Evolutionary conservation across 768 basidiomycete species (phyloP), one percentile per base, ranked within the genome.

Genomic region (Lactarius evosmus): DNA sequence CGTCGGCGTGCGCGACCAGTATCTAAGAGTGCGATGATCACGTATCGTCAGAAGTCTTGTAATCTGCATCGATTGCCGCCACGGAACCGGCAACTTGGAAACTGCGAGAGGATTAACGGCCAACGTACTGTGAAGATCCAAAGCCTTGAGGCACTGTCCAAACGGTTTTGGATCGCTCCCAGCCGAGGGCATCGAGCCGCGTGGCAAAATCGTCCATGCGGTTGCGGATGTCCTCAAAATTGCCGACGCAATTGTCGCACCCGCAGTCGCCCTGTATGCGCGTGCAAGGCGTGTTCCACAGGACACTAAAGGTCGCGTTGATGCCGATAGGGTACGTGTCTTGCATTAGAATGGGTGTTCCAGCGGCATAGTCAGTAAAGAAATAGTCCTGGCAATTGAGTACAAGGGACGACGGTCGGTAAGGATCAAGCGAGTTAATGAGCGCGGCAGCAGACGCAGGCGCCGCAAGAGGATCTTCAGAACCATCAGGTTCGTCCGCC

Each of bases 131-230:
- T 7, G 69, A 70, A 61, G 80, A 81, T 30, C 88, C 88, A 70
- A 93, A 93, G 0, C 81, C 89, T 73, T 93, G 91, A 0, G 89
- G 88, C 1, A 92, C 90, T 2, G 85, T 84, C 91, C 90, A 92
- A 0, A 91, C 79, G 1, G 86, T 82, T 71, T 88, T 86, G 6
- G 80, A 83, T 12, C 83, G 76, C 66, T 86, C 85, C 85, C 88
- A 88, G 2, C 87, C 88, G 66, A 86, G 81, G 54, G 82, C 77
- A 64, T 83, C 80, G 17, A 87, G 69, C 25, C 88, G 78, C 55
- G 84, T 75, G 54, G 74, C 75, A 74, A 86, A 91, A 62, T 86
- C 80, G 56, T 88, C 84, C 77, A 91, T 83, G 34, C 89, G 78
- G 0, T 77, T 78, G 12, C 84, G 81, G 58, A 91, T 85, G 69